phyloP scores from a whole-genome alignment of 2,329 filamentous ascomycete genomes.

The Fusarium devonianum region DNA sequence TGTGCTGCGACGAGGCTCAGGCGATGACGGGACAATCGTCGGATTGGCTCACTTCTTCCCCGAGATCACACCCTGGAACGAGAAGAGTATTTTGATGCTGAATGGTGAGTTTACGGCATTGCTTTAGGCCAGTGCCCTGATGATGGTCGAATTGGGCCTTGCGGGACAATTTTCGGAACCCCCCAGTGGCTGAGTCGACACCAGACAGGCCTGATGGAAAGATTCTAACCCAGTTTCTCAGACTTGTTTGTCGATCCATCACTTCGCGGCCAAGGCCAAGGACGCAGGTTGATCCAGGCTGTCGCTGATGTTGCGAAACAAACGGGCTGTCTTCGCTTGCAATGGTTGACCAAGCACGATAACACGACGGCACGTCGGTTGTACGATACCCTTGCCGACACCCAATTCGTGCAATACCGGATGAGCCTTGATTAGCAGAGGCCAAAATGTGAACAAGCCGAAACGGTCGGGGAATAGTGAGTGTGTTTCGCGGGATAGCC shows the following conservation, averaged over 20 bases:
- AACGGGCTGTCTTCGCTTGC: slow-evolving; percentile 19
- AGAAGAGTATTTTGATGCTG: slow-evolving; percentile 22
- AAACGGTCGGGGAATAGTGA: too few relatives aligned
- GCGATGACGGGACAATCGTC: not conserved
- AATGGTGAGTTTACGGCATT: slow-evolving; percentile 12
- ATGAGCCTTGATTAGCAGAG: too few relatives aligned
- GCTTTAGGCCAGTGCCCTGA: too few relatives aligned
- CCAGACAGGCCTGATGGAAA: not conserved
- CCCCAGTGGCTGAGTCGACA: too few relatives aligned
- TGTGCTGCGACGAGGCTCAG: not conserved
- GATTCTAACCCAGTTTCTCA: not conserved
- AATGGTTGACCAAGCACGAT: slow-evolving; percentile 31
- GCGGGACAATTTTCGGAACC: too few relatives aligned
- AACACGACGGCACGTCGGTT: slow-evolving; percentile 15
- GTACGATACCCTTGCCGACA: slow-evolving; percentile 27
- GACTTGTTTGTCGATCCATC: slow-evolving; percentile 19
- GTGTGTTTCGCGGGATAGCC: too few relatives aligned
- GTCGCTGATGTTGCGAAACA: slow-evolving; percentile 21
- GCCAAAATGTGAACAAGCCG: too few relatives aligned
- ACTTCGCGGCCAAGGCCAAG: slow-evolving; percentile 8
- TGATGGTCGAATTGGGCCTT: too few relatives aligned
- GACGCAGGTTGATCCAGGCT: slow-evolving; percentile 16
- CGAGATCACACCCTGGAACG: slow-evolving; percentile 29
- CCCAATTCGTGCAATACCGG: slow-evolving; percentile 25
- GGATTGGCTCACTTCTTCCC: slow-evolving; percentile 31